These are phyloP conservation scores for Saccharomycopsis lassenensis DNA, from an alignment of 805 yeast species.

Conservation along the genomic window DNA sequence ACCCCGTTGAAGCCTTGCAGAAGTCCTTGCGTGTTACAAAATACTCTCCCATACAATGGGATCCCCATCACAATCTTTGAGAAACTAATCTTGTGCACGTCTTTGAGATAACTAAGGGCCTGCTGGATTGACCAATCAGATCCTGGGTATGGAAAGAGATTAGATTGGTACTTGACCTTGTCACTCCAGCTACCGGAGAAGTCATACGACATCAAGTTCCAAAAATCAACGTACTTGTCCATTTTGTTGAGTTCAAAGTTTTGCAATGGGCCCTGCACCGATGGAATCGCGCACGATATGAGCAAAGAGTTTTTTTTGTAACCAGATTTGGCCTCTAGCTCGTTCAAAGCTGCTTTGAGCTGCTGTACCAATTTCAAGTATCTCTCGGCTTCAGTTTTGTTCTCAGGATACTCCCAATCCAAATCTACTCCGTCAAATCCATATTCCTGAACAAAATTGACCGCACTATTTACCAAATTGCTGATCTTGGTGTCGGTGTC, in stretches of 20 bases:
- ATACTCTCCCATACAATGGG: conserved; percentile 73
- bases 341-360: conserved; percentile 31
- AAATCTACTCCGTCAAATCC: conserved; percentile 86
- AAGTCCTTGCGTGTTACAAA: conserved; percentile 30
- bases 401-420: conserved; percentile 87
- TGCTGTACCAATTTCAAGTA: conserved; percentile 33
- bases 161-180: conserved; percentile 56
- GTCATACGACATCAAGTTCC: conserved; percentile 92
- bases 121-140: conserved; percentile 36
- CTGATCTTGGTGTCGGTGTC: conserved; percentile 29
- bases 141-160: conserved; percentile 35
- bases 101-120: conserved; percentile 34
- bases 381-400: conserved; percentile 31
- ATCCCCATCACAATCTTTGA: conserved; percentile 65
- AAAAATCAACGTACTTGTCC: conserved; percentile 48
- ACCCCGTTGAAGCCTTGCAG: conserved; percentile 35
- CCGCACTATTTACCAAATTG: conserved; percentile 39
- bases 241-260: conserved; percentile 39
- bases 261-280: conserved; percentile 36
- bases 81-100: conserved; percentile 30
- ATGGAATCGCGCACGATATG: conserved; percentile 72
- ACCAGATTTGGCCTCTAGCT: conserved; percentile 25
- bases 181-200: conserved; percentile 70
- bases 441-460: conserved; percentile 35
- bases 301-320: conserved; percentile 26